These are phyloP conservation scores for Pecoramyces ruminantium DNA, from an alignment of 192 early-diverging fungal species.

Conservation along the genomic window DNA sequence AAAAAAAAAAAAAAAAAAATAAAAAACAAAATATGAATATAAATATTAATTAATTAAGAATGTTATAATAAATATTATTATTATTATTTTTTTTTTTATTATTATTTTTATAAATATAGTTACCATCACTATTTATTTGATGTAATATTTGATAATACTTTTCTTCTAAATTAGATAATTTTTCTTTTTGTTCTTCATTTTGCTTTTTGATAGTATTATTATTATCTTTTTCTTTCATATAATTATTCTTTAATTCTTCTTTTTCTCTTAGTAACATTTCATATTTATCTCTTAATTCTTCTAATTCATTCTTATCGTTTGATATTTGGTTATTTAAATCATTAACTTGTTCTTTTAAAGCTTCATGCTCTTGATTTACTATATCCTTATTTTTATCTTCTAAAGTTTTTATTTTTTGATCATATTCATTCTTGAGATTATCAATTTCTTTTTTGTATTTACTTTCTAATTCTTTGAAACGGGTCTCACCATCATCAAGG, in stretches of 20 bases:
- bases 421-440: not conserved
- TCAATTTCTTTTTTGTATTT: not conserved
- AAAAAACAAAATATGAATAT: too few relatives aligned
- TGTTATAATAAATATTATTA: too few relatives aligned
- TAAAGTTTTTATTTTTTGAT: not conserved
- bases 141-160: not conserved
- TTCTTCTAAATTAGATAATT: not conserved
- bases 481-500: not conserved
- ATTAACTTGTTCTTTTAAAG: too few relatives aligned
- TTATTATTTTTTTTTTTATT: too few relatives aligned
- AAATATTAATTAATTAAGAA: too few relatives aligned
- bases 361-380: not conserved
- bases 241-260: not conserved
- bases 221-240: not conserved
- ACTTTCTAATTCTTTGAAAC: not conserved
- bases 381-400: not conserved
- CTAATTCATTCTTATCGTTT: not conserved
- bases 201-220: not conserved
- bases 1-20: too few relatives aligned
- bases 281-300: not conserved
- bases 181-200: not conserved
- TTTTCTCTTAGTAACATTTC: not conserved
- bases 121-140: not conserved
- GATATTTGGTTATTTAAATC: too few relatives aligned
- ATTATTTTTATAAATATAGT: not conserved